Evolutionary conservation across 1,139 yeast genomes (phyloP).

Genomic region (Geotrichum restrictum): DNA sequence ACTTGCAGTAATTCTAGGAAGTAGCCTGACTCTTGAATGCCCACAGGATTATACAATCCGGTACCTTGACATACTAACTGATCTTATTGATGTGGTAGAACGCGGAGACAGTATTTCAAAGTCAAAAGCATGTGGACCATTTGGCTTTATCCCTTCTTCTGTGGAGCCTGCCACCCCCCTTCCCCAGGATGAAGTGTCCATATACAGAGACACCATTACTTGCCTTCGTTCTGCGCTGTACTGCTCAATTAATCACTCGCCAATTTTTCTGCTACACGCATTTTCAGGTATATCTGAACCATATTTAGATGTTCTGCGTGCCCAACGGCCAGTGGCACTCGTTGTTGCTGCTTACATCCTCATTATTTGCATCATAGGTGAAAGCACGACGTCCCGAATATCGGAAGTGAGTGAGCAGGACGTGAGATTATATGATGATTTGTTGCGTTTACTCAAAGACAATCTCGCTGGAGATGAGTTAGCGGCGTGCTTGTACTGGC

Average conservation of each 20-base stretch:
- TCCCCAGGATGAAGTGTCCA: not conserved
- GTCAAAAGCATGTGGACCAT: no score
- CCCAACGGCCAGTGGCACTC: constrained; percentile 11
- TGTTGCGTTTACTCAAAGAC: not conserved
- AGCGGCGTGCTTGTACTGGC: constrained; percentile 3
- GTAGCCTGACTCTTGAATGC: not conserved
- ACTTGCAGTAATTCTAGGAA: not conserved
- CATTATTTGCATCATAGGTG: not conserved
- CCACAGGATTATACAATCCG: not conserved
- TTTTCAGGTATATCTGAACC: not conserved
- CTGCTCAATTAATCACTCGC: not conserved
- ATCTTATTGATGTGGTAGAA: not conserved
- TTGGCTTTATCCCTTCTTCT: not conserved
- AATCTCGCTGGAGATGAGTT: not conserved
- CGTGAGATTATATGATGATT: not conserved
- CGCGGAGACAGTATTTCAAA: not conserved
- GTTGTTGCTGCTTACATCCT: constrained; percentile 3
- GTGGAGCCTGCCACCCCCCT: not conserved
- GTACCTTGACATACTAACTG: not conserved
- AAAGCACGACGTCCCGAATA: not conserved
- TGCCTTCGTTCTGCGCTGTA: not conserved
- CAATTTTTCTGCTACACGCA: not conserved
- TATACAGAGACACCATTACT: not conserved
- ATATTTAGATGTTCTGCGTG: not conserved
- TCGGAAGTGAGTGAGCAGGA: not conserved